Conservation (phyloP, 1,139 yeast genomes). For the Pichia sp. region DNA sequence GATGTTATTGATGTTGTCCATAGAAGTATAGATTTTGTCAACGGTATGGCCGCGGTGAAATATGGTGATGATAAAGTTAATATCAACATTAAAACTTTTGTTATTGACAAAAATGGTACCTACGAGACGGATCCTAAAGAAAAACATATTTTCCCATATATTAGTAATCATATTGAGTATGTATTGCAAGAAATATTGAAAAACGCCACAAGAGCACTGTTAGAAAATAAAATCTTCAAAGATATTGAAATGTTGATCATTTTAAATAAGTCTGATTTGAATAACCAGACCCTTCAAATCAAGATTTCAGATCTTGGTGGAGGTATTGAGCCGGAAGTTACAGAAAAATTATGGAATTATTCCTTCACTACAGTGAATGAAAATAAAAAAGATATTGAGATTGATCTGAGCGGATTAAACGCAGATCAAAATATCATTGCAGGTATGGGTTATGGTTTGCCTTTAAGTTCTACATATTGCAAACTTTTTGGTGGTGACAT, state of each 20-base stretch:
- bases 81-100: conserved; percentile 39
- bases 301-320: conserved; percentile 83
- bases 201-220: conserved; percentile 79
- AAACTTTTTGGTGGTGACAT: conserved; percentile 70
- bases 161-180: conserved; percentile 82
- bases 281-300: conserved; percentile 36
- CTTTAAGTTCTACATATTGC: conserved; percentile 68
- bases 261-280: conserved; percentile 30
- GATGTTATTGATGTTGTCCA: conserved; percentile 52
- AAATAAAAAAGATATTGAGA: background rate
- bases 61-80: conserved; percentile 61
- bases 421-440: conserved; percentile 54
- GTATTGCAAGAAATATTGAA: conserved; percentile 80
- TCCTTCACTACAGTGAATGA: conserved; percentile 55
- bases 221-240: conserved; percentile 47
- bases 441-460: conserved; percentile 95
- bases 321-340: conserved; percentile 65
- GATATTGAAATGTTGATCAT: conserved; percentile 69
- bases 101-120: conserved; percentile 13
- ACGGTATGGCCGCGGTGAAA: conserved; percentile 73
- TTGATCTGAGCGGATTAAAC: conserved; percentile 24
- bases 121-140: conserved; percentile 8
- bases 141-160: conserved; percentile 51
- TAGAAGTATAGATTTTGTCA: conserved; percentile 65
- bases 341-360: conserved; percentile 69